These are phyloP conservation scores for Trichoderma arundinaceum DNA, from an alignment of 2,329 filamentous ascomycete genomes.

Conservation along the genomic window DNA sequence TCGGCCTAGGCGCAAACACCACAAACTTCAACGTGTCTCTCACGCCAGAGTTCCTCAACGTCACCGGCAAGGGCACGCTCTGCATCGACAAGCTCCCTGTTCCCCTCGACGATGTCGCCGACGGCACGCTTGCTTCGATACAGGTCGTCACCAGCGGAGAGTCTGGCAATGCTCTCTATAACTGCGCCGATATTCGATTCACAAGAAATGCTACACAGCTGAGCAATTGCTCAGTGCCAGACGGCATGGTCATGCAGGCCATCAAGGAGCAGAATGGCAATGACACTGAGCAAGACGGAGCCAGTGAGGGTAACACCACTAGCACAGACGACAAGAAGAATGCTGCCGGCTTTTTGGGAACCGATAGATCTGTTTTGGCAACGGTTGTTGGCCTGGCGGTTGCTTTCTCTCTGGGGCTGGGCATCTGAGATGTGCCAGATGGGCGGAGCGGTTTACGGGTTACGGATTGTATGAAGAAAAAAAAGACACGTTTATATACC, in stretches of 20 bases:
- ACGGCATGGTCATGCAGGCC: slow-evolving; percentile 51
- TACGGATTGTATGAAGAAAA: neutral
- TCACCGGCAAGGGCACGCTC: slow-evolving; percentile 65
- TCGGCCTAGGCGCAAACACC: slow-evolving; percentile 56
- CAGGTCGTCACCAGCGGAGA: slow-evolving; percentile 71
- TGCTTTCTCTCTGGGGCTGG: slow-evolving; percentile 47
- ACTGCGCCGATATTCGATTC: slow-evolving; percentile 77
- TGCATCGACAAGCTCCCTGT: slow-evolving; percentile 67
- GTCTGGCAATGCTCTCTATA: slow-evolving; percentile 67
- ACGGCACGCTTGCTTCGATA: slow-evolving; percentile 68
- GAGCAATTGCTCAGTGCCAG: slow-evolving; percentile 42
- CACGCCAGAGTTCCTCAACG: slow-evolving; percentile 63
- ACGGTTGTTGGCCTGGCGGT: slow-evolving; percentile 48
- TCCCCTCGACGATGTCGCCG: slow-evolving; percentile 56
- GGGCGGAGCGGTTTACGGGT: neutral
- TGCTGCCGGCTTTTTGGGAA: slow-evolving; percentile 37
- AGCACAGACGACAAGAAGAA: slow-evolving; percentile 34
- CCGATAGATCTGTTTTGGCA: slow-evolving; percentile 42
- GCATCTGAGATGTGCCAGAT: slow-evolving; percentile 38
- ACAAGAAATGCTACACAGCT: slow-evolving; percentile 55
- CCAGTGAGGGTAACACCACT: slow-evolving; percentile 22
- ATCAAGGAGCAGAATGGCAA: slow-evolving; percentile 42
- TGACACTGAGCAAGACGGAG: slow-evolving; percentile 4
- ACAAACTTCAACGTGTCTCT: slow-evolving; percentile 73
- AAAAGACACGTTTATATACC: neutral